Conservation (phyloP, 2,329 filamentous ascomycete species). For the Cladorrhinum sp. region DNA sequence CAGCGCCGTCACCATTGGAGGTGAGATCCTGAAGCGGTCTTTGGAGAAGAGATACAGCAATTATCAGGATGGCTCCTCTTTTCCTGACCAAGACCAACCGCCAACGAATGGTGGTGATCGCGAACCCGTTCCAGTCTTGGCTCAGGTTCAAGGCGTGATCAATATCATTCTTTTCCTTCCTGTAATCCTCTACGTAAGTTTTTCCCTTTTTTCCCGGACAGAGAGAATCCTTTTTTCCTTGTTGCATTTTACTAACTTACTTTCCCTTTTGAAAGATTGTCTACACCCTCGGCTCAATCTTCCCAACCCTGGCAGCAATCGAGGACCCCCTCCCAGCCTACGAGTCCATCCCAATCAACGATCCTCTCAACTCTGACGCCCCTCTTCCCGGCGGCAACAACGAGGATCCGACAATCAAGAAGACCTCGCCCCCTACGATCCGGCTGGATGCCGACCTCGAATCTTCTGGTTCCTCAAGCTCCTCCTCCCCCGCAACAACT, state of each 20-base stretch:
- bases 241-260: not conserved
- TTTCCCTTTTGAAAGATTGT: constrained; percentile 35
- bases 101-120: not conserved
- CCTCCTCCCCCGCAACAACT: not conserved
- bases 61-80: too few relatives aligned
- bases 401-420: constrained; percentile 35
- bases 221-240: too few relatives aligned
- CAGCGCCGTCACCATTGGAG: constrained; percentile 10
- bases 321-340: constrained; percentile 58
- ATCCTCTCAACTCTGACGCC: constrained; percentile 29
- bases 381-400: constrained; percentile 31
- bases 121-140: not conserved
- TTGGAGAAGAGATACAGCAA: constrained; percentile 4
- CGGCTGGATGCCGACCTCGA: not conserved
- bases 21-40: constrained; percentile 17
- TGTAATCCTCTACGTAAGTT: constrained; percentile 41
- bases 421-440: constrained; percentile 32
- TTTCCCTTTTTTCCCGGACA: not conserved
- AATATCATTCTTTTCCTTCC: constrained; percentile 44
- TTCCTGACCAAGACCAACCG: constrained; percentile 34
- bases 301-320: constrained; percentile 54
- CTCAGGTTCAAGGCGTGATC: not conserved
- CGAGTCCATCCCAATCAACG: constrained; percentile 47
- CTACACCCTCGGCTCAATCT: constrained; percentile 51
- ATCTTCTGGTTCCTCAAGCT: not conserved